phyloP scores from a whole-genome alignment of 2,329 filamentous ascomycete species.

The Trichoderma gracile region DNA sequence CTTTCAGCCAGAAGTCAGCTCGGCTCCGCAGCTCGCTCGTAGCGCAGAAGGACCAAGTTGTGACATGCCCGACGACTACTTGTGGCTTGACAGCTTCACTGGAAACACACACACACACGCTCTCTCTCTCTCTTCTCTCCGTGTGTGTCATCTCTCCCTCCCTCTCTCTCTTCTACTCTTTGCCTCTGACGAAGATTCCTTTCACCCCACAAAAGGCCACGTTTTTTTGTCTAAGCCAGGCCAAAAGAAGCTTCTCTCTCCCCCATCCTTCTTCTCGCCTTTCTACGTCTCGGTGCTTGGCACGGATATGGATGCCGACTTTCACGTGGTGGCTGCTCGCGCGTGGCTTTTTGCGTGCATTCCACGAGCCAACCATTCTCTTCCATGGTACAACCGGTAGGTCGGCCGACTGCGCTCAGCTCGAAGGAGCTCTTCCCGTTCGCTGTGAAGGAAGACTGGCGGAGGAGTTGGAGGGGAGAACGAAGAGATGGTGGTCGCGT shows the following conservation, averaged over 20 bases:
- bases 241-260: neutral
- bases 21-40: too few species aligned
- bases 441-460: too few species aligned
- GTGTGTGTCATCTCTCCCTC: too few species aligned
- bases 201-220: too few species aligned
- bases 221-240: neutral
- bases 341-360: neutral
- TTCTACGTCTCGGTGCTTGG: neutral
- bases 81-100: too few species aligned
- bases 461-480: neutral
- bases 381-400: neutral
- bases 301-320: neutral
- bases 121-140: too few species aligned
- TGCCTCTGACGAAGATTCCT: neutral
- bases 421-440: too few species aligned
- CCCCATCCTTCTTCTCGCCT: neutral
- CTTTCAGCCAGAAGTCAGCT: too few species aligned
- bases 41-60: too few species aligned
- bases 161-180: neutral
- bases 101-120: too few species aligned
- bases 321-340: conserved; percentile 6
- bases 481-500: neutral
- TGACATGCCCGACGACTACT: too few species aligned
- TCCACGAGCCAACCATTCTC: neutral
- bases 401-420: too few species aligned